Base-by-base conservation (phyloP, 305 asterid genomes). In the Fraxinus ornus region DNA sequence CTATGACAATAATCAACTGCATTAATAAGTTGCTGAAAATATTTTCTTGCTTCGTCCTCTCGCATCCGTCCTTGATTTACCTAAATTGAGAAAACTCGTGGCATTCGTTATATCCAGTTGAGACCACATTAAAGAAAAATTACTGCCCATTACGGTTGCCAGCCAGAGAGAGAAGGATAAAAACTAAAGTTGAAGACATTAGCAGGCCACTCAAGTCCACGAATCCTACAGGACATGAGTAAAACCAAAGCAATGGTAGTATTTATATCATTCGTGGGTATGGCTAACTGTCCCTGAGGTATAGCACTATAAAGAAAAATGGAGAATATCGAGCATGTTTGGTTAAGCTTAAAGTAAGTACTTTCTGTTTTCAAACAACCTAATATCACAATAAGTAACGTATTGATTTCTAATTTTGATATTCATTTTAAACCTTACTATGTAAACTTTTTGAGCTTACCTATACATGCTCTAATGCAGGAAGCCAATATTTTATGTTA, bases 1-100 rank as follows among this genome's bases (percentile, higher is more conserved):
- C 91, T 91, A 80, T 93, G 97, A 86, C 96, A 92, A 81, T 93
- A 91, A 92, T 92, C 96, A 78, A 93, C 86, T 0, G 92, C 92
- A 81, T 93, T 85, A 36, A 93, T 91, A 79, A 93, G 96, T 79
- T 92, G 97, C 77, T 93, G 96, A 86, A 93, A 93, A 82, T 90
- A 91, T 83, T 85, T 87, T 81, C 97, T 90, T 10, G 93, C 97
- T 79, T 94, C 95, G 0, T 80, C 89, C 84, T 91, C 97, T 49
- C 39, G 82, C 97, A 93, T 93, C 60, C 95, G 87, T 39, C 97
- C 97, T 66, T 89, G 87, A 89, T 91, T 92, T 33, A 91, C 97
- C 97, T 91, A 80, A 79, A 82, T 8, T 77, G 7, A 47, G 28
- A 26, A 28, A 68, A 28, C 32, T 70, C 39, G 17, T 1, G 41